Base-by-base conservation (phyloP, 768 basidiomycete species). In the Austroboletus eburneus region DNA sequence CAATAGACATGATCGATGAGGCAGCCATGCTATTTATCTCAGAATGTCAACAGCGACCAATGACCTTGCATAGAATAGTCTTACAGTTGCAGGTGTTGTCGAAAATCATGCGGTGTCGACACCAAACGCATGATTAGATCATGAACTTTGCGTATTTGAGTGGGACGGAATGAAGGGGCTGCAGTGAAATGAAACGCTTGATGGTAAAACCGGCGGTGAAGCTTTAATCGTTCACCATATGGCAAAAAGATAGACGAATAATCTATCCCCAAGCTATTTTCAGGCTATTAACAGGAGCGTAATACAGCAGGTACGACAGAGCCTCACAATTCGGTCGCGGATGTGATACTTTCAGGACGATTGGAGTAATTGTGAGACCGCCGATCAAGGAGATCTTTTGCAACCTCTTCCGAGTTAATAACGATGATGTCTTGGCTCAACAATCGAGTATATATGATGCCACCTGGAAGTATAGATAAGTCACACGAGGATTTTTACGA, bases 171-270 rank as follows among this genome's bases (percentile, higher is more conserved):
- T 23, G 56, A 50, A 7, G 48, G 22, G 3, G 57, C 54, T 3
- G 64, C 62, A 24, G 58, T 62, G 9, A 56, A 51, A 14, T 56
- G 57, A 52, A 73, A 69, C 9, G 59, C 58, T 40, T 72, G 69
- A 21, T 73, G 71, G 40, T 65, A 66, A 12, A 71, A 36, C 23
- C 64, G 54, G 23, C 71, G 54, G 46, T 62, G 62, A 17, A 57
- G 52, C 3, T 60, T 58, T 65, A 62, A 66, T 4, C 47, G 41
- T 25, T 58, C 56, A 12, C 65, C 60, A 33, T 65, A 65, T 4
- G 55, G 57, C 17, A 66, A 22, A 27, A 61, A 56, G 30, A 55
- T 43, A 10, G 56, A 59, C 2, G 52, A 50, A 42, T 62, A 68
- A n/a, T 56, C 59, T 10, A 39, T 38, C 18, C 59, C 59, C 20